Evolutionary conservation across 2,329 filamentous ascomycete genomes (phyloP).

Genomic region (Colletotrichum orbiculare): DNA sequence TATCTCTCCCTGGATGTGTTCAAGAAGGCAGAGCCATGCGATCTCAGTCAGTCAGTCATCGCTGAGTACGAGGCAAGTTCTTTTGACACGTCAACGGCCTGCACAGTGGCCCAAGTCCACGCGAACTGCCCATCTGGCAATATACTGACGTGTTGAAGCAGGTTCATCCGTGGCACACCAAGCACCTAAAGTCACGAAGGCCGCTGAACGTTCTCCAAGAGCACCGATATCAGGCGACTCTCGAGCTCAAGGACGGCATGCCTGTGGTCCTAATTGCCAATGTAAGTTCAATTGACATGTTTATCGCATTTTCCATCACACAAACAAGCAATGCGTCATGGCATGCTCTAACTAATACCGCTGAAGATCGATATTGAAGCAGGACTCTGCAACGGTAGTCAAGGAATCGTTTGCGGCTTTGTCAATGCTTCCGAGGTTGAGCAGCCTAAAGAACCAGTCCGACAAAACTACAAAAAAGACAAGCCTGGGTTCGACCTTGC

Average conservation of each 20-base stretch:
- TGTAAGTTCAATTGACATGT: background rate
- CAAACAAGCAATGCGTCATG: no score
- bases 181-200: background rate
- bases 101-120: no score
- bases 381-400: constrained; percentile 17
- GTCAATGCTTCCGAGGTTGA: background rate
- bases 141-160: background rate
- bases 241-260: constrained; percentile 15
- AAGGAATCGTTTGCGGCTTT: constrained; percentile 7
- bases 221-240: background rate
- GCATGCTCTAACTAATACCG: no score
- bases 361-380: background rate
- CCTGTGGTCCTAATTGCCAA: constrained; percentile 19
- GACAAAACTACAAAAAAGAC: background rate
- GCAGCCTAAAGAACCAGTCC: background rate
- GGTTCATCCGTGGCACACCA: background rate
- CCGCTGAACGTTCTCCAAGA: background rate
- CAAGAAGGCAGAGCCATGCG: no score
- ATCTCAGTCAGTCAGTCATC: no score
- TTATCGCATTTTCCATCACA: background rate
- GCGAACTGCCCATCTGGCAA: background rate
- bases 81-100: no score
- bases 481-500: background rate
- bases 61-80: no score
- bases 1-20: background rate